Base-by-base conservation (phyloP, 164 flowering plant genomes). In the Berberis vulgaris region DNA sequence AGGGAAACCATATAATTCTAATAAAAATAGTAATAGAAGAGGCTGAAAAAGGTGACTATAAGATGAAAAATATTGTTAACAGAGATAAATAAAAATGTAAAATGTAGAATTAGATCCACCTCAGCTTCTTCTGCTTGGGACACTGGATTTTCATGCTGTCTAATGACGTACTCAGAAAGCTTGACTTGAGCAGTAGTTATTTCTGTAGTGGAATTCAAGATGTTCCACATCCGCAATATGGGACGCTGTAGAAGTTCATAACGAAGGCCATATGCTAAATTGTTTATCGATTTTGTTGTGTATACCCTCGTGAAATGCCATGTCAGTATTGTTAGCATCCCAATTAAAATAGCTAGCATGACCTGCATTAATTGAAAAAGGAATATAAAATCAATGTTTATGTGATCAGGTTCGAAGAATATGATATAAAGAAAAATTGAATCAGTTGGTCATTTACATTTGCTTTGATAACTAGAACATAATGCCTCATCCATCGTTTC, bases 231-330 rank as follows among this genome's bases (percentile, higher is more conserved):
- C 54, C 99, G 67, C 45, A 91, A 65, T 38, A 94, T 71, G 2
- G 99, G 98, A 7, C 97, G 84, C 58, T 91, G 99, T n/a, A 94
- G 82, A 72, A 94, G 91, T 62, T 94, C 96, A 65, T 75, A 84
- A 0, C 99, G 88, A 41, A 94, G 91, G 10, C 84, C 96, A 60
- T 72, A 86, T n/a, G 99, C 99, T 71, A 94, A 73, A 75, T 78
- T 84, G 74, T 84, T 79, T 13, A 94, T 73, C 6, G 99, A 94
- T 72, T 81, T 80, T 68, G 80, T 83, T 9, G 99, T 91, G 69
- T 94, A 90, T 13, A 76, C 86, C 64, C 76, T 79, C 40, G 99
- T 91, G 53, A 94, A 84, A 79, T 94, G 96, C 99, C 99, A 94
- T 65, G 99, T 94, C 45, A 94, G 71, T 53, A 94, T 71, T 10